Base-by-base conservation (phyloP, 2,329 filamentous ascomycete genomes). In the Ophiosphaerella narmari region DNA sequence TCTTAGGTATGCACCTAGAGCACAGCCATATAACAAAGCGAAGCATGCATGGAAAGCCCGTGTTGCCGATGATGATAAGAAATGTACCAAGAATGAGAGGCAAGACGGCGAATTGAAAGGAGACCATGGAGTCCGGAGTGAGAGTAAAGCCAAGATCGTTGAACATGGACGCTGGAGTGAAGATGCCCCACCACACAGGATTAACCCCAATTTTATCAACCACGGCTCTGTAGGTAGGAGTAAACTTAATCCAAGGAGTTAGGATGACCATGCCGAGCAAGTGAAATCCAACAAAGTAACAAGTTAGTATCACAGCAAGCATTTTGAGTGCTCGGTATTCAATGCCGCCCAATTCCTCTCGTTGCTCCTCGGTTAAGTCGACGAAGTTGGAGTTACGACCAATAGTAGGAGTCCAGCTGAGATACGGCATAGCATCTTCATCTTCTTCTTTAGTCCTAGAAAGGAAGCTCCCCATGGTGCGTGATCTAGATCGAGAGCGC, bases 91-190 rank as follows among this genome's bases (percentile, higher is more conserved):
- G 69, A 18, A 97, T 78, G 39, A 97, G 78, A 0, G 88, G 86
- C 62, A 90, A 88, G 6, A 88, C 78, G 1, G 91, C 90, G 7
- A 78, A 82, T 61, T 90, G 86, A 72, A 97, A 97, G 0, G 90
- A 93, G 36, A 86, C 82, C 91, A 99, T 97, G 60, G 91, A 97
- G 74, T 97, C 90, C 0, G 92, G 88, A 0, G 91, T 97, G 57
- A 99, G 78, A 1, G 92, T 93, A 63, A 91, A 93, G 9, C 94
- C 94, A n/a, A 97, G 77, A 76, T 99, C 93, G 74, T 93, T 97
- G 74, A 99, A 97, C 47, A 91, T 83, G 35, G 91, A 94, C 41
- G 86, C 90, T 12, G 91, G 78, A 0, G 90, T 96, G 75, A 93
- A 99, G 60, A 99, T 85, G 0, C 85, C 91, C 89, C 94, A 99